phyloP scores from a whole-genome alignment of 164 flowering plant species.

The Vitis amurensis region DNA sequence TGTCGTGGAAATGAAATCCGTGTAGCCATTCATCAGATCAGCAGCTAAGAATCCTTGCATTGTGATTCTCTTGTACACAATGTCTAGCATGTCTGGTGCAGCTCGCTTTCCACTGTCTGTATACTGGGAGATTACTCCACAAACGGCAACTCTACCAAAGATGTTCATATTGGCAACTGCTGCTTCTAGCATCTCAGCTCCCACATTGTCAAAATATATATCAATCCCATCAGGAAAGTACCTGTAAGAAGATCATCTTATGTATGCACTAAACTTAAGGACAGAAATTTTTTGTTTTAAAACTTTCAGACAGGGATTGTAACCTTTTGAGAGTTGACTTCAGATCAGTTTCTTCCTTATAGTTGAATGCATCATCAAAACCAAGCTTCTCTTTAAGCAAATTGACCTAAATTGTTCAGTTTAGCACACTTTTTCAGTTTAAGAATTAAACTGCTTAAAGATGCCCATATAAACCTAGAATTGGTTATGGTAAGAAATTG shows the following conservation, averaged over 20 bases:
- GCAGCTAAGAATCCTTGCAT: slow-evolving; percentile 59
- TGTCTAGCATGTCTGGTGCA: slow-evolving; percentile 50
- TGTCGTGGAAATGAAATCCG: slow-evolving; percentile 45
- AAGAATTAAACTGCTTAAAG: background rate
- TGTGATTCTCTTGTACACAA: slow-evolving; percentile 58
- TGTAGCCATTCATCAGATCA: slow-evolving; percentile 34
- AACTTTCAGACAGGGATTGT: background rate
- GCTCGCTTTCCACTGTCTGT: slow-evolving; percentile 34
- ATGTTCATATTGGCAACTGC: slow-evolving; percentile 69
- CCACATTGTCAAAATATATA: slow-evolving; percentile 83
- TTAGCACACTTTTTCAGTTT: background rate
- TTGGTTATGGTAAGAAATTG: no score
- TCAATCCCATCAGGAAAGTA: slow-evolving; percentile 82
- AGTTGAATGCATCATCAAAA: slow-evolving; percentile 86
- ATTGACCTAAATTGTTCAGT: slow-evolving; percentile 41
- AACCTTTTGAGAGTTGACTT: slow-evolving; percentile 62
- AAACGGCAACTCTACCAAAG: slow-evolving; percentile 62
- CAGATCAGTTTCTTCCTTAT: slow-evolving; percentile 71
- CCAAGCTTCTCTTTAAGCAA: slow-evolving; percentile 69
- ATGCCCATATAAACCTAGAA: no score
- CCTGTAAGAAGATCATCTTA: slow-evolving; percentile 25
- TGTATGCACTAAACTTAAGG: background rate
- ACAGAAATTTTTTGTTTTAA: no score
- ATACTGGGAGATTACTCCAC: slow-evolving; percentile 71
- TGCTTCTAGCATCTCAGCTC: slow-evolving; percentile 72